Percentiles rank a stretch among this genome's conserved stretches.
Conservation (phyloP, 305 asterid species). For the Fraxinus latifolia region DNA sequence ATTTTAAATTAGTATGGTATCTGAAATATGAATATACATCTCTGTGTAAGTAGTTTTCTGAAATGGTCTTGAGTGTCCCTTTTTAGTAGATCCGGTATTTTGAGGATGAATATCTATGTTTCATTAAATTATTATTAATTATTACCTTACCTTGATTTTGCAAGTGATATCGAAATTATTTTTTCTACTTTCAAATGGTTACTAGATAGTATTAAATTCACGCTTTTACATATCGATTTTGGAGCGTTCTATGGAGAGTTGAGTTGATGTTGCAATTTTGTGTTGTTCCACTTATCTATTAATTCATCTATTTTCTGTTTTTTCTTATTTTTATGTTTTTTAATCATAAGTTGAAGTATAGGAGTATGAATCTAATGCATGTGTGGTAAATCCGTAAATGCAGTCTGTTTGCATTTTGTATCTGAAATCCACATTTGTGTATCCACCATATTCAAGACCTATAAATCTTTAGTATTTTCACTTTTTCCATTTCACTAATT, state of each 20-base stretch:
- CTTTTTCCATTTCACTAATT: not conserved
- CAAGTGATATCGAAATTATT: not conserved
- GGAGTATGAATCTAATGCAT: not conserved
- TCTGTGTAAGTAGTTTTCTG: not conserved
- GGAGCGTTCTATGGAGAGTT: not conserved
- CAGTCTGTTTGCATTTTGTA: not conserved
- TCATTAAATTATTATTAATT: not conserved
- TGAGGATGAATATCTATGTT: not conserved
- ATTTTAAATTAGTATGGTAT: not conserved
- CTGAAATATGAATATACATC: not conserved
- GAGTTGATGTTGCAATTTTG: slow-evolving; percentile 16
- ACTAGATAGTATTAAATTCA: not conserved
- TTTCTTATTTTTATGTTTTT: not conserved
- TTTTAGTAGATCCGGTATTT: not conserved
- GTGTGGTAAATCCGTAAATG: not conserved
- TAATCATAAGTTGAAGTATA: not conserved
- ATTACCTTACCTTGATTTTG: not conserved
- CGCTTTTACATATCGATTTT: not conserved
- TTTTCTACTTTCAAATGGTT: not conserved
- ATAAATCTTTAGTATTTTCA: no score
- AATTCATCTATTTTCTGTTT: not conserved
- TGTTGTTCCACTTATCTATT: not conserved
- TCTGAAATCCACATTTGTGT: not conserved
- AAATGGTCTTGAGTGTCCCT: not conserved
- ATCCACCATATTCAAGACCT: not conserved